Evolutionary conservation across 805 yeast species (phyloP).

Genomic region (Cyberlindnera amylophila): DNA sequence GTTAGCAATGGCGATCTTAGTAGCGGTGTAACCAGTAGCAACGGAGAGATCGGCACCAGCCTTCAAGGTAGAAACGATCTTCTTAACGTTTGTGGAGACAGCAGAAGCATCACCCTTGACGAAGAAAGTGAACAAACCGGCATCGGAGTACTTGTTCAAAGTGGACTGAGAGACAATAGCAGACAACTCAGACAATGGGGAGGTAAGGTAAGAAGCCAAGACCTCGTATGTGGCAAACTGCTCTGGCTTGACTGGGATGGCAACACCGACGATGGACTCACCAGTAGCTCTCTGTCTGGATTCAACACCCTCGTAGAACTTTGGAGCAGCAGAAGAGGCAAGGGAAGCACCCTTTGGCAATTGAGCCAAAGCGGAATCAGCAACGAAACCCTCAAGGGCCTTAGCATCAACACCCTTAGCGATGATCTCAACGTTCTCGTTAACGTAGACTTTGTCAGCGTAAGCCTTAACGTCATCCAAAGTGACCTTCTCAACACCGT

Average conservation of each 20-base stretch:
- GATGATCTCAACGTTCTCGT: conserved; percentile 64
- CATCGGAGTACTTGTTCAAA: conserved; percentile 66
- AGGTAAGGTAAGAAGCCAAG: conserved; percentile 60
- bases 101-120: conserved; percentile 57
- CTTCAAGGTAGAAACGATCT: conserved; percentile 50
- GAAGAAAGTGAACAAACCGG: conserved; percentile 73
- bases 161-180: conserved; percentile 50
- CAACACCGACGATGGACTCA: conserved; percentile 71
- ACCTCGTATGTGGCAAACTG: conserved; percentile 67
- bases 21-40: conserved; percentile 52
- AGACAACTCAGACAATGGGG: conserved; percentile 54
- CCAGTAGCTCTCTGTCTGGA: conserved; percentile 63
- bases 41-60: conserved; percentile 53
- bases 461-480: conserved; percentile 62
- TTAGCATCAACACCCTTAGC: conserved; percentile 71
- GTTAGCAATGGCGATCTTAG: conserved; percentile 40
- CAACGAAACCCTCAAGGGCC: conserved; percentile 66
- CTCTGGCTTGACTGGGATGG: conserved; percentile 66
- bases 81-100: conserved; percentile 59
- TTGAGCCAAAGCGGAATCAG: conserved; percentile 58
- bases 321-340: conserved; percentile 35
- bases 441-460: conserved; percentile 65
- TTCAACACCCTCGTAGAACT: conserved; percentile 60
- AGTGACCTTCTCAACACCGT: conserved; percentile 55
- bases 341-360: conserved; percentile 60